A percentile compares a stretch with the other conserved stretches of the same genome.
phyloP scores from a whole-genome alignment of 2,329 filamentous ascomycete genomes.

The Rutstroemia sydowiana region DNA sequence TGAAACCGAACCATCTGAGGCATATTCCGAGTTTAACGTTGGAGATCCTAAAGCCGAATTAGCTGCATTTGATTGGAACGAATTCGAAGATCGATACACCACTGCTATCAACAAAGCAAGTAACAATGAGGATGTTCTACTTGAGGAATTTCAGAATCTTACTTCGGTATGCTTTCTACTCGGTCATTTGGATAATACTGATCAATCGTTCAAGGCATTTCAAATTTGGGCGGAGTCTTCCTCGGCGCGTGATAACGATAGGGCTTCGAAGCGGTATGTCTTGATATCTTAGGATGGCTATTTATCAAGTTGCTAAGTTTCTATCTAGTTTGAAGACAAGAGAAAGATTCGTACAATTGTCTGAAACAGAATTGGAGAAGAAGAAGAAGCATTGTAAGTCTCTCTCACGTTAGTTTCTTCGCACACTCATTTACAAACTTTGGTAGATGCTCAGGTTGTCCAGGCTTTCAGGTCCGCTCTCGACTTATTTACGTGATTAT shows the following conservation, averaged over 20 bases:
- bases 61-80: conserved; percentile 61
- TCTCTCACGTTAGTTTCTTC: neutral
- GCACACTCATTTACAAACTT: conserved; percentile 13
- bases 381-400: conserved; percentile 75
- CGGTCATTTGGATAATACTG: neutral
- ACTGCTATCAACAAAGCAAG: conserved; percentile 56
- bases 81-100: conserved; percentile 63
- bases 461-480: conserved; percentile 56
- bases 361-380: conserved; percentile 62
- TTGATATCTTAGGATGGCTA: neutral
- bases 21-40: neutral
- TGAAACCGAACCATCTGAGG: neutral
- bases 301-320: conserved; percentile 7
- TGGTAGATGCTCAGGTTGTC: conserved; percentile 47
- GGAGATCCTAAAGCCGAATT: neutral
- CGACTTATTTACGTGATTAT: conserved; percentile 23
- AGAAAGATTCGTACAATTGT: conserved; percentile 65
- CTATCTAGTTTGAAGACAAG: conserved; percentile 64
- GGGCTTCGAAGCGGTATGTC: conserved; percentile 65
- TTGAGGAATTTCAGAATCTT: conserved; percentile 61
- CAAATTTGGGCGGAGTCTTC: conserved; percentile 70
- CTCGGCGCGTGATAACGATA: conserved; percentile 63
- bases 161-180: conserved; percentile 36
- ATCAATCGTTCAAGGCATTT: conserved; percentile 56
- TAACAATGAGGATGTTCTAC: conserved; percentile 54